Conservation (phyloP, 345 rosid genomes). For the Firmiana major region DNA sequence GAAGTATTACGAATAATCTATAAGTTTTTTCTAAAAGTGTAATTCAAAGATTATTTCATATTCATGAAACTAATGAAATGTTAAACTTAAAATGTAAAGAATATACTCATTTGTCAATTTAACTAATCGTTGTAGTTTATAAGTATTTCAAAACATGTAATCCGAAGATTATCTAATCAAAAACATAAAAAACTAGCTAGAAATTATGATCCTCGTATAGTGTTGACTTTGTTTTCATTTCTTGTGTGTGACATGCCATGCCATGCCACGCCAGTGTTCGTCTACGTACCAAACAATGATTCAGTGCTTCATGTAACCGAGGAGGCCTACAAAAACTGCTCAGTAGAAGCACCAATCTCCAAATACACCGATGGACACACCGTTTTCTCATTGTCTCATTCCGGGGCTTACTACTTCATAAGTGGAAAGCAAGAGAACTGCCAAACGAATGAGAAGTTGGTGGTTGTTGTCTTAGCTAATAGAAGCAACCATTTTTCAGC, state of each 20-base stretch:
- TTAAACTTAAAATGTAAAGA: no score
- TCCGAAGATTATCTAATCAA: no score
- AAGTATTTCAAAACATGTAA: neutral
- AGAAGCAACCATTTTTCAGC: constrained; percentile 35
- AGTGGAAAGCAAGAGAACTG: constrained; percentile 76
- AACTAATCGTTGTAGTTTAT: no score
- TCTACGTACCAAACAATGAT: constrained; percentile 47
- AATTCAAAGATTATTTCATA: no score
- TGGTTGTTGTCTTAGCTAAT: constrained; percentile 58
- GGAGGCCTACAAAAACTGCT: constrained; percentile 61
- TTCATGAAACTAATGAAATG: no score
- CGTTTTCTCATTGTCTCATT: constrained; percentile 44
- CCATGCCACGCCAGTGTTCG: constrained; percentile 62
- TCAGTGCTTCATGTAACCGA: constrained; percentile 66
- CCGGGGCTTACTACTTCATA: constrained; percentile 69
- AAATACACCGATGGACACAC: constrained; percentile 55
- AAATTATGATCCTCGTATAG: no score
- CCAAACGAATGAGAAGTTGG: constrained; percentile 59
- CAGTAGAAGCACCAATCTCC: constrained; percentile 30
- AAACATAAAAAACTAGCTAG: no score
- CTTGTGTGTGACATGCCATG: constrained; percentile 3
- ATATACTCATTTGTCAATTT: no score
- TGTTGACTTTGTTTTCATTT: neutral
- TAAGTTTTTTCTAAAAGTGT: no score
- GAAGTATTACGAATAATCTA: no score